Percentiles rank a stretch among this genome's conserved stretches.
phyloP scores from a whole-genome alignment of 2,329 filamentous ascomycete species.

The Trichoderma gracile region DNA sequence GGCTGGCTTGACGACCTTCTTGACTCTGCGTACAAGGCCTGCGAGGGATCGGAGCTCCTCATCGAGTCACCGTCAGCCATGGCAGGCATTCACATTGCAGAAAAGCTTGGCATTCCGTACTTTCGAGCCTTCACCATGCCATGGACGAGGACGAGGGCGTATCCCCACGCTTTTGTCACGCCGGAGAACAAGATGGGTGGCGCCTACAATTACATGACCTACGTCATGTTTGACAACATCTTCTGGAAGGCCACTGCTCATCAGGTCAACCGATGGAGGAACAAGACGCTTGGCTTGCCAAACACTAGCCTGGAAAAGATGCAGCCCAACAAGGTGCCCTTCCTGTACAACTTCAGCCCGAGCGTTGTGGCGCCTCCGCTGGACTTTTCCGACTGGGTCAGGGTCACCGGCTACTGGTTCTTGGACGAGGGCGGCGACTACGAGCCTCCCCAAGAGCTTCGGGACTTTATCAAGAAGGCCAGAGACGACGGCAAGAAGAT shows the following conservation, averaged over 20 bases:
- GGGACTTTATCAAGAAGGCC: conserved; percentile 80
- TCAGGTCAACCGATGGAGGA: conserved; percentile 92
- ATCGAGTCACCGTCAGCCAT: conserved; percentile 97
- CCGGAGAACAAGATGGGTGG: conserved; percentile 93
- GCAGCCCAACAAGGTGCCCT: conserved; percentile 96
- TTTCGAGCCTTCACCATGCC: conserved; percentile 99
- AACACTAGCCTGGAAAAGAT: conserved; percentile 85
- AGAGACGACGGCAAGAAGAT: conserved; percentile 82
- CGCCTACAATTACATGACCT: conserved; percentile 91
- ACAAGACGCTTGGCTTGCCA: conserved; percentile 73
- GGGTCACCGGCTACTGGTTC: conserved; percentile 98
- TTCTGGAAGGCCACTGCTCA: conserved; percentile 94
- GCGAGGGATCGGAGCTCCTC: conserved; percentile 81
- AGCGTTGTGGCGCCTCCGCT: conserved; percentile 90
- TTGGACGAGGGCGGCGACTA: conserved; percentile 74
- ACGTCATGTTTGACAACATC: conserved; percentile 93
- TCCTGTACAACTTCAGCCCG: conserved; percentile 95
- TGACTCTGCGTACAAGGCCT: conserved; percentile 77
- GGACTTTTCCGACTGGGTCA: conserved; percentile 97
- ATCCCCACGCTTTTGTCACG: conserved; percentile 94
- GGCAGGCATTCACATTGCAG: conserved; percentile 96
- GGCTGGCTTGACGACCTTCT: conserved; percentile 94
- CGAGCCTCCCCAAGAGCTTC: conserved; percentile 72
- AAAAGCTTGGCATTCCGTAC: conserved; percentile 89
- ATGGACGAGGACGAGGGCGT: conserved; percentile 93